Conservation (phyloP, 345 rosid species). For the Gossypium mustelinum region DNA sequence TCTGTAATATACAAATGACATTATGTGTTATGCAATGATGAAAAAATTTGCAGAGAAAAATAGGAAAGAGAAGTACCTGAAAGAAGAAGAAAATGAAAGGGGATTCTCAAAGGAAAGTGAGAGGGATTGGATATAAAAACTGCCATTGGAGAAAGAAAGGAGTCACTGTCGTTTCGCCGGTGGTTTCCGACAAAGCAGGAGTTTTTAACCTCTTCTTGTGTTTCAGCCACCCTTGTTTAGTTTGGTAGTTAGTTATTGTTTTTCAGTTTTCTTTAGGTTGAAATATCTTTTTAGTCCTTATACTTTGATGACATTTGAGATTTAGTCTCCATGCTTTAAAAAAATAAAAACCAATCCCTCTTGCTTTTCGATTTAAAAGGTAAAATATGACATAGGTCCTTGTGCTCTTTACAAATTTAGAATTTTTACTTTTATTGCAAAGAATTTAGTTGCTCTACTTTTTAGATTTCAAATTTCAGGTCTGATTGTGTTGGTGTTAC, state of each 20-base stretch:
- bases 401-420: no score
- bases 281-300: neutral
- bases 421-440: no score
- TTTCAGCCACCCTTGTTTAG: constrained; percentile 24
- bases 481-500: no score
- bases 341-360: no score
- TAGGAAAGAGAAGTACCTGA: constrained; percentile 25
- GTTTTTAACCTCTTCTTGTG: constrained; percentile 8
- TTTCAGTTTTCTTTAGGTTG: constrained; percentile 9
- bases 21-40: neutral
- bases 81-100: constrained; percentile 26
- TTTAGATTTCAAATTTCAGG: no score
- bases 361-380: no score
- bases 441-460: no score
- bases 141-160: constrained; percentile 26
- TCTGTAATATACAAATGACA: no score
- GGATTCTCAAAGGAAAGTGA: constrained; percentile 33
- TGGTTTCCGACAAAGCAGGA: constrained; percentile 42
- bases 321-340: no score
- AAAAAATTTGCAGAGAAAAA: neutral
- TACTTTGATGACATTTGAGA: no score
- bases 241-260: constrained; percentile 23
- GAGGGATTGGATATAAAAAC: constrained; percentile 30
- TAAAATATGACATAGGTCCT: no score
- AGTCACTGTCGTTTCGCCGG: constrained; percentile 19